These are phyloP conservation scores for Salvia hispanica DNA, from an alignment of 257 asterid genomes.

Conservation along the genomic window DNA sequence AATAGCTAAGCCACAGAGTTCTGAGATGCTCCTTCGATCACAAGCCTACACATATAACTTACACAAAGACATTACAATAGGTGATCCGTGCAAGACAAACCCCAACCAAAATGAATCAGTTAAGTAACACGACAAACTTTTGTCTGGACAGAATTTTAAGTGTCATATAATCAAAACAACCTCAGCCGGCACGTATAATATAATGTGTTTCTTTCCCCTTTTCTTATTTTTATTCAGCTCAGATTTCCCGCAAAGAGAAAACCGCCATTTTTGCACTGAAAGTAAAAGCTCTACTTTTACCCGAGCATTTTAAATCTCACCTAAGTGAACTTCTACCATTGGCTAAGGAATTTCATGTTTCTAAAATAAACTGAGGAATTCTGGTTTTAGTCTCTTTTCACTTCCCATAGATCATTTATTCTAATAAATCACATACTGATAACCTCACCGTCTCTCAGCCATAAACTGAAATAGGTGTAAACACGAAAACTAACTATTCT, in stretches of 20 bases:
- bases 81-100: slow-evolving; percentile 5
- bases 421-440: neutral
- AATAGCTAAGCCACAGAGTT: slow-evolving; percentile 6
- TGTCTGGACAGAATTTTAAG: neutral
- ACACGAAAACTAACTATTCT: neutral
- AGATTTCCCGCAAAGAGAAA: slow-evolving; percentile 12
- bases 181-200: neutral
- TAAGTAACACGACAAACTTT: slow-evolving; percentile 17
- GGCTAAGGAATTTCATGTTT: neutral
- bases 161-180: neutral
- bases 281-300: neutral
- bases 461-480: neutral
- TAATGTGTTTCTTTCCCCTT: neutral
- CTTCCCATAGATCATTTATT: neutral
- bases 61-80: slow-evolving; percentile 10
- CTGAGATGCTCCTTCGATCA: slow-evolving; percentile 13
- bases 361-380: neutral
- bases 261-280: neutral
- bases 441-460: neutral
- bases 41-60: slow-evolving; percentile 12
- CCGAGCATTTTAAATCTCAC: neutral
- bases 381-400: neutral
- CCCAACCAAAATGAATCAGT: slow-evolving; percentile 13
- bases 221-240: neutral
- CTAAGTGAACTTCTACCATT: neutral